A percentile compares a stretch with the other conserved stretches of the same genome.
phyloP scores from a whole-genome alignment of 106 monocot species.

The Ottelia alismoides region DNA sequence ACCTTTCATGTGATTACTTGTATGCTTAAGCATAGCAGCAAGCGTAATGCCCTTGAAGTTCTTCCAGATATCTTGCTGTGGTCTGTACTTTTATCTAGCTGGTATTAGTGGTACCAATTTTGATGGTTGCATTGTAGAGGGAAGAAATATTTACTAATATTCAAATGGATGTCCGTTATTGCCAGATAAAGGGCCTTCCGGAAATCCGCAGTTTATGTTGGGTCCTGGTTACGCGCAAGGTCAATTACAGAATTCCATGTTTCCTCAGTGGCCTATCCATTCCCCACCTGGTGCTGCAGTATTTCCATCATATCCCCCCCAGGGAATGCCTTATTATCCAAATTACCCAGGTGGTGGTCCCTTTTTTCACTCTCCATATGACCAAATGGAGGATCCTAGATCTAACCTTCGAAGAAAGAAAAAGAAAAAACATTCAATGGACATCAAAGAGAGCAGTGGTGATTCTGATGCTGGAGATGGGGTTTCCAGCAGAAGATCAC shows the following conservation, averaged over 20 bases:
- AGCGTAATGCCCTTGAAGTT: too few species aligned
- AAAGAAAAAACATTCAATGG: constrained; percentile 36
- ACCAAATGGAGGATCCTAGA: constrained; percentile 43
- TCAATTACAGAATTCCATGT: constrained; percentile 44
- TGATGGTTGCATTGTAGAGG: too few species aligned
- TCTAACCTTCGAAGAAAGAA: constrained; percentile 17
- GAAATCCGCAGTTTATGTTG: too few species aligned
- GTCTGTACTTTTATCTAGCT: too few species aligned
- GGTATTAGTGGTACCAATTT: too few species aligned
- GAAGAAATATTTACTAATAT: too few species aligned
- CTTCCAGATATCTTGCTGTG: too few species aligned
- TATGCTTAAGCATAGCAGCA: too few species aligned
- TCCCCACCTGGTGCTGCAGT: constrained; percentile 32
- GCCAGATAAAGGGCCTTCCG: too few species aligned
- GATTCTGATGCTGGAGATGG: constrained; percentile 15
- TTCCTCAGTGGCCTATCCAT: constrained; percentile 74
- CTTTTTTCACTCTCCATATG: constrained; percentile 50
- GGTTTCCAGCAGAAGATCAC: constrained; percentile 13
- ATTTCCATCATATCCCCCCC: constrained; percentile 62
- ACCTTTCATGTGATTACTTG: too few species aligned
- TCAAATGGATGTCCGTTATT: too few species aligned
- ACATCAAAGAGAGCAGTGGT: constrained; percentile 31
- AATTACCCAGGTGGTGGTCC: constrained; percentile 50
- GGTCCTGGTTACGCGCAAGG: too few species aligned
- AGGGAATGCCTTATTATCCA: constrained; percentile 78